Percentiles rank a stretch among this genome's conserved stretches.
phyloP scores from a whole-genome alignment of 768 basidiomycete species.

The Tricholoma bakamatsutake region DNA sequence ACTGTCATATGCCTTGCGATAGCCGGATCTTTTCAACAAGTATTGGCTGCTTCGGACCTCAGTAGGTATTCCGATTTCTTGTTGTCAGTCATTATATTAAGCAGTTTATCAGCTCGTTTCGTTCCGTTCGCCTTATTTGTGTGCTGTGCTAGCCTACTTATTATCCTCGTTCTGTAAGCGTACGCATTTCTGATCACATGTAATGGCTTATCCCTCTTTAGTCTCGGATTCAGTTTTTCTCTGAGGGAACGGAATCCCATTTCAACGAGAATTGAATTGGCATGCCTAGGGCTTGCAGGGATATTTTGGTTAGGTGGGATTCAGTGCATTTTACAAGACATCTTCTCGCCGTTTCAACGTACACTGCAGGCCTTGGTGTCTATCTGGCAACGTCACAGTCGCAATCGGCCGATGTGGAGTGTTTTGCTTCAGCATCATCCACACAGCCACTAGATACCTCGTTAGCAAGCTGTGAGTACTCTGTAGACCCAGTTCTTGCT shows the following conservation, averaged over 20 bases:
- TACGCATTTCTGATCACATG: neutral
- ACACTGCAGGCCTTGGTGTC: constrained; percentile 59
- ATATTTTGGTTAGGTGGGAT: constrained; percentile 74
- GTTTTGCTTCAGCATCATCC: constrained; percentile 53
- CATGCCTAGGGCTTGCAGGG: constrained; percentile 63
- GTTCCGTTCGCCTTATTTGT: constrained; percentile 84
- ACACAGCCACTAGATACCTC: constrained; percentile 48
- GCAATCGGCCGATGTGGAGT: constrained; percentile 77
- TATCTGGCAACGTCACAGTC: constrained; percentile 72
- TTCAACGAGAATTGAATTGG: constrained; percentile 71
- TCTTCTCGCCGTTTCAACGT: constrained; percentile 10
- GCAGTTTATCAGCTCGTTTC: constrained; percentile 60
- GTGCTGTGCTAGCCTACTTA: constrained; percentile 60
- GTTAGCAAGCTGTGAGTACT: constrained; percentile 57
- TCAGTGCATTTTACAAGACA: neutral
- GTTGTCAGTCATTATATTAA: constrained; percentile 3
- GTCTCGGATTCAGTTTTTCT: constrained; percentile 60
- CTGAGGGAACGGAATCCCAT: constrained; percentile 69
- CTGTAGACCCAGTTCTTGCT: neutral
- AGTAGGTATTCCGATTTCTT: constrained; percentile 42
- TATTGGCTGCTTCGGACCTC: constrained; percentile 71
- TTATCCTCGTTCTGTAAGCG: constrained; percentile 62
- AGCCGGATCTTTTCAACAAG: constrained; percentile 69
- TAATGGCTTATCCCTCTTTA: constrained; percentile 20
- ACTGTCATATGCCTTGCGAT: constrained; percentile 76